These are phyloP conservation scores for Colletotrichum somersetense DNA, from an alignment of 2,329 filamentous ascomycete species.

Conservation along the genomic window DNA sequence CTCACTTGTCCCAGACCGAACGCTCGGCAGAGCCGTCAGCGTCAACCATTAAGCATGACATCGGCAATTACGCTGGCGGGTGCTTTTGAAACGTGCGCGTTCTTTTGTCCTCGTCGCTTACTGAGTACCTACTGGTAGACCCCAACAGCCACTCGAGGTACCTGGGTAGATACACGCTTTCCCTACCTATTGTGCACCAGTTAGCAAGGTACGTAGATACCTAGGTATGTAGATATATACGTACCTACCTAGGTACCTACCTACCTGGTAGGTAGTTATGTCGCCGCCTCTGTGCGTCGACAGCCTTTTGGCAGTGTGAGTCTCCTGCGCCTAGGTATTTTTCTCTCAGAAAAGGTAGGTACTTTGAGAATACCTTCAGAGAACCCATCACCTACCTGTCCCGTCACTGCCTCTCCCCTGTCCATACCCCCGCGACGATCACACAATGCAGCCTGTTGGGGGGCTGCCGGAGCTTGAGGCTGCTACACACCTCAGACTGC, in stretches of 20 bases:
- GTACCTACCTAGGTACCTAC: background rate
- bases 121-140: background rate
- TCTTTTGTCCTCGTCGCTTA: slow-evolving; percentile 19
- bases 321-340: background rate
- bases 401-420: slow-evolving; percentile 2
- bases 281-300: slow-evolving; percentile 1
- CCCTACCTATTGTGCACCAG: too few species aligned
- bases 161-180: background rate
- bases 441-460: slow-evolving; percentile 30
- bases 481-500: slow-evolving; percentile 38
- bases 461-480: slow-evolving; percentile 25
- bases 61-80: slow-evolving; percentile 31
- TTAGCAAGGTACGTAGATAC: too few species aligned
- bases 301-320: background rate
- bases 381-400: background rate
- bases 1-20: background rate
- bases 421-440: slow-evolving; percentile 29
- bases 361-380: background rate
- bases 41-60: slow-evolving; percentile 26
- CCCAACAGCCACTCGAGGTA: background rate
- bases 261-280: background rate
- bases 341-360: background rate
- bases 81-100: slow-evolving; percentile 37
- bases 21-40: slow-evolving; percentile 7
- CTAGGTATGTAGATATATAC: too few species aligned